Base-by-base conservation (phyloP, 345 rosid species). In the Passiflora organensis region DNA sequence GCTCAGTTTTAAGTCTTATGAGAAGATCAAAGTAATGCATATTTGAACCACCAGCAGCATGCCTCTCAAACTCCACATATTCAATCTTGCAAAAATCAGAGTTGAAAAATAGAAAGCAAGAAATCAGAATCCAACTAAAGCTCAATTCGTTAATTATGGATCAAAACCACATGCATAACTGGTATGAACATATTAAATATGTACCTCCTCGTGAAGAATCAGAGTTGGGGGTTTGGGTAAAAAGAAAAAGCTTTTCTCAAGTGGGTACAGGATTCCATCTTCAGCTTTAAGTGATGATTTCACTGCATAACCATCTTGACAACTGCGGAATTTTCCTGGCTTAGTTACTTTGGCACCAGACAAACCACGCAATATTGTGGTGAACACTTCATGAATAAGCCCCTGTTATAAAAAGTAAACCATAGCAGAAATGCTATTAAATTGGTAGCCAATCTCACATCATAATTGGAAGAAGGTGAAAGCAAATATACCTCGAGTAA, bases 11-110 rank as follows among this genome's bases (percentile, higher is more conserved):
- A 36, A 93, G 76, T 79, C 82, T 89, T 66, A 89, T 79, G 56
- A 82, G 87, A 68, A 93, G 96, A 79, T 93, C 97, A 44, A 93
- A 93, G 78, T 93, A 93, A 65, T 93, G 99, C 99, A 93, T 93
- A 67, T 89, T 93, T 56, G 99, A 86, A 25, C 97, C 95, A 70
- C 99, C 99, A 49, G 99, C 96, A 72, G 91, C 77, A 73, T 93
- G 99, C 77, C 99, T 93, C 84, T 93, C 89, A 74, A 89, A 93
- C 68, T 93, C 99, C 77, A 93, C 91, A 71, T 80, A 85, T 62
- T 85, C 86, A 77, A 93, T 93, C 99, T 93, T 55, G 54, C 28
- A 67, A n/a, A 19, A 44, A 48, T 16, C 23, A 19, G 17, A 32
- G 0, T 45, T 24, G 42, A 54, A 42, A 59, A 6, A 13, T 22